These are phyloP conservation scores for Ascochyta koolunga DNA, from an alignment of 2,329 filamentous ascomycete genomes.

Conservation along the genomic window DNA sequence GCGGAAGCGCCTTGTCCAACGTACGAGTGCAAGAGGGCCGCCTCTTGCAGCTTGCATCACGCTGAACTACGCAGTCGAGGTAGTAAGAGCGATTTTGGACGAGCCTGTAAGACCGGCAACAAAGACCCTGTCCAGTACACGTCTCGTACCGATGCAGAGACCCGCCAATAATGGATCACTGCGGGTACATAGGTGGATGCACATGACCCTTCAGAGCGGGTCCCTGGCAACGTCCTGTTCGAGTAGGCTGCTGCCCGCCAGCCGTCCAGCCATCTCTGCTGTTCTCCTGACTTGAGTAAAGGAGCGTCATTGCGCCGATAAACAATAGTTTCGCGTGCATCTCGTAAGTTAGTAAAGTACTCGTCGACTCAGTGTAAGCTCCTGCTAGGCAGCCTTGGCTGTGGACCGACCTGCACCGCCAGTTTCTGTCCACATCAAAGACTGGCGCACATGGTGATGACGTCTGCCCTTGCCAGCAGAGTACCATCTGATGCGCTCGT, in stretches of 20 bases:
- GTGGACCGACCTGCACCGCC: neutral
- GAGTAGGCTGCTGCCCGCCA: constrained; percentile 10
- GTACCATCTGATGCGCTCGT: constrained; percentile 17
- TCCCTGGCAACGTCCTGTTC: constrained; percentile 31
- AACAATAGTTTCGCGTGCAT: constrained; percentile 17
- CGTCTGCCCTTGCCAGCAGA: constrained; percentile 24
- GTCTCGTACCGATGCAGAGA: constrained; percentile 32
- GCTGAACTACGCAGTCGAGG: neutral
- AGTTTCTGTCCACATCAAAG: neutral
- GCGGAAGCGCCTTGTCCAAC: neutral
- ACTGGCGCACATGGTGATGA: constrained; percentile 20
- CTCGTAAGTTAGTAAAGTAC: constrained; percentile 9
- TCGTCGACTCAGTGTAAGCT: constrained; percentile 13
- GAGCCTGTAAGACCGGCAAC: constrained; percentile 14
- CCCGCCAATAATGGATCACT: constrained; percentile 29
- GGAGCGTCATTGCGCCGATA: constrained; percentile 31
- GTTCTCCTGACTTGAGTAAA: constrained; percentile 21
- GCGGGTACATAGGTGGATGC: constrained; percentile 21
- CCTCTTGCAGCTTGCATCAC: constrained; percentile 2
- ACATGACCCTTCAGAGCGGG: constrained; percentile 40
- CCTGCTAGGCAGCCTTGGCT: constrained; percentile 16
- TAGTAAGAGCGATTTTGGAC: constrained; percentile 7
- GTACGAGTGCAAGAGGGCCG: constrained; percentile 2
- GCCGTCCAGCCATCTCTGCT: constrained; percentile 31
- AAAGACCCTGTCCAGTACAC: constrained; percentile 13